Evolutionary conservation across 805 yeast species (phyloP).

Genomic region (Martiniozyma abietophila): DNA sequence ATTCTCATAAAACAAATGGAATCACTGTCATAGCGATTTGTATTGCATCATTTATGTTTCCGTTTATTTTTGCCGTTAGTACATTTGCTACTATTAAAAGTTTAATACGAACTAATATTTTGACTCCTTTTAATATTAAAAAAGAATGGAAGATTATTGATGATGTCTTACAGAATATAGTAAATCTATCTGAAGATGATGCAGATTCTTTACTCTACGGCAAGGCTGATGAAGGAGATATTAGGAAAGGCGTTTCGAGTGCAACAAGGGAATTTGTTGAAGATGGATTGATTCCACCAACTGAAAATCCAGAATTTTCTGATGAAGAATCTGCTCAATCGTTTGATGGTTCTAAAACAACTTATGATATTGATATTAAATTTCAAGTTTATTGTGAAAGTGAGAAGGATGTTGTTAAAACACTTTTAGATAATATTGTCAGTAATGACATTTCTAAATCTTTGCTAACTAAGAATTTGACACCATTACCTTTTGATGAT

Average conservation of each 20-base stretch:
- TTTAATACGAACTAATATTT: conserved; percentile 12
- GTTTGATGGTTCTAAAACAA: not conserved
- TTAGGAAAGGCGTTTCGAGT: conserved; percentile 14
- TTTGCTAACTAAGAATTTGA: conserved; percentile 12
- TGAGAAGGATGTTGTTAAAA: conserved; percentile 2
- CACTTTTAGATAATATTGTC: conserved; percentile 1
- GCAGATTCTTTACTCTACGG: not conserved
- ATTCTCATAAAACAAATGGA: not conserved
- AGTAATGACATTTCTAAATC: conserved; percentile 5
- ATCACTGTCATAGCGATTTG: conserved; percentile 1
- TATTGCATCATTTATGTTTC: conserved; percentile 15
- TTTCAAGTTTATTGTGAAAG: conserved; percentile 11
- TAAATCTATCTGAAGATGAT: too few relatives aligned
- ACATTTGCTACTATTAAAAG: conserved; percentile 21
- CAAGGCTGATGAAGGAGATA: conserved; percentile 5
- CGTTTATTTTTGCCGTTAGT: conserved; percentile 19
- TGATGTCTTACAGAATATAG: not conserved
- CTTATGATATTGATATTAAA: conserved; percentile 9
- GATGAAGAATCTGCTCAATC: conserved; percentile 1
- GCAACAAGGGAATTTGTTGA: conserved; percentile 24
- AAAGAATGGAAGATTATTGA: conserved; percentile 8
- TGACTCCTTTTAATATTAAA: conserved; percentile 9
- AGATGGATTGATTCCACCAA: conserved; percentile 13
- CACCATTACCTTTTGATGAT: conserved; percentile 20
- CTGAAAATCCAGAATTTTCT: conserved; percentile 1